These are phyloP conservation scores for Dactylellina sp. DNA, from an alignment of 2,329 filamentous ascomycete genomes.

Conservation along the genomic window DNA sequence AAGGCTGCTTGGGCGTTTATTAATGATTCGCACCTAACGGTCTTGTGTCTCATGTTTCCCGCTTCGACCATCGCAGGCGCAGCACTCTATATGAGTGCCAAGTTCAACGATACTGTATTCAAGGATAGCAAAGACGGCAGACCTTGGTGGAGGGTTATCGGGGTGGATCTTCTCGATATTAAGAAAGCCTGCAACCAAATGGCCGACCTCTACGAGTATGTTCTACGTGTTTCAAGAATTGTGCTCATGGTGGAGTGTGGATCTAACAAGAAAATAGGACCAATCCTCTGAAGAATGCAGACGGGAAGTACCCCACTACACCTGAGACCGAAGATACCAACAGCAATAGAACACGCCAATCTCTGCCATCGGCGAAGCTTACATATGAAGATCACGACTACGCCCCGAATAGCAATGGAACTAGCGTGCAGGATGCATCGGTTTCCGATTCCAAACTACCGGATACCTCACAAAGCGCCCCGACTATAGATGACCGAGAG, in stretches of 20 bases:
- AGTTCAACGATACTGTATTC: constrained; percentile 78
- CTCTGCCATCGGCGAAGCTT: constrained; percentile 33
- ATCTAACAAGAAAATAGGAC: constrained; percentile 33
- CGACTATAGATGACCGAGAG: constrained; percentile 52
- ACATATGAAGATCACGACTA: constrained; percentile 45
- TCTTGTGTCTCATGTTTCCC: constrained; percentile 82
- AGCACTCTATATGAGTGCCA: constrained; percentile 86
- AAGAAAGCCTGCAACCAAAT: constrained; percentile 61
- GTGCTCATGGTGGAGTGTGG: background rate
- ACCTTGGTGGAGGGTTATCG: constrained; percentile 87
- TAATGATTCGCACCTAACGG: constrained; percentile 87
- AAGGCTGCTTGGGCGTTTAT: constrained; percentile 94
- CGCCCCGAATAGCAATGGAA: constrained; percentile 41
- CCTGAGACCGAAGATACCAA: constrained; percentile 55
- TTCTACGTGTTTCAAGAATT: constrained; percentile 26
- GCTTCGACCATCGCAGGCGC: constrained; percentile 84
- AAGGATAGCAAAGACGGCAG: constrained; percentile 77
- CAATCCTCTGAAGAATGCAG: constrained; percentile 54
- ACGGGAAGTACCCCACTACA: constrained; percentile 53
- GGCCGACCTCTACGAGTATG: constrained; percentile 61
- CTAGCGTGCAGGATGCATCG: constrained; percentile 46
- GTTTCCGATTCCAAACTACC: constrained; percentile 45
- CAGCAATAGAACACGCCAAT: constrained; percentile 54
- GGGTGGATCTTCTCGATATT: constrained; percentile 69
- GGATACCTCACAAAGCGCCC: constrained; percentile 54